Evolutionary conservation across 306 rosid genomes (phyloP).

Genomic region (Quillaja saponaria): DNA sequence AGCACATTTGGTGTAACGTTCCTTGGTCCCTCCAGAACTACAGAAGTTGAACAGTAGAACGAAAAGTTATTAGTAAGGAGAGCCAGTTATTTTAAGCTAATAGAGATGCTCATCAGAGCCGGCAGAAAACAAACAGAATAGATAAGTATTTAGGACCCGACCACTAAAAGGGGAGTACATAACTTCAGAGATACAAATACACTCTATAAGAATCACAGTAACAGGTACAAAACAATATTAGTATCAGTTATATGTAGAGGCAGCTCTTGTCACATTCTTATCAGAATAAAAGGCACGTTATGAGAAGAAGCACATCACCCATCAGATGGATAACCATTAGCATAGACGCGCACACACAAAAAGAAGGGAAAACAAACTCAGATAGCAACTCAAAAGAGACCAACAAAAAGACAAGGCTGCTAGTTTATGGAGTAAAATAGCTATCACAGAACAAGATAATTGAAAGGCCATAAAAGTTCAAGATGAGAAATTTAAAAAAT

Average conservation of each 20-base stretch:
- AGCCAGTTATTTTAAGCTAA: constrained; percentile 12
- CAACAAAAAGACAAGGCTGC: too few relatives aligned
- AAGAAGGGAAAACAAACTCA: too few relatives aligned
- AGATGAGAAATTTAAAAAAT: too few relatives aligned
- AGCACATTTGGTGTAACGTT: constrained; percentile 74
- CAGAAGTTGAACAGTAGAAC: constrained; percentile 29
- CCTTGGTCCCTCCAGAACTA: constrained; percentile 86
- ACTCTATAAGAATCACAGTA: background rate
- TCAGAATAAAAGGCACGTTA: too few relatives aligned
- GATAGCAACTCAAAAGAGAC: too few relatives aligned
- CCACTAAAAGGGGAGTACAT: constrained; percentile 20
- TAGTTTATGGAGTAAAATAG: too few relatives aligned
- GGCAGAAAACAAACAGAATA: background rate
- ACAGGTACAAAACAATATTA: constrained; percentile 16
- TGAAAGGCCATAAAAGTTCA: too few relatives aligned
- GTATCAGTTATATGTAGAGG: constrained; percentile 4
- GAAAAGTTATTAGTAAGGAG: constrained; percentile 25
- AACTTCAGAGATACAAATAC: background rate
- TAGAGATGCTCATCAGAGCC: constrained; percentile 12
- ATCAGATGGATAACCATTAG: background rate
- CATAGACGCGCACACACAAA: too few relatives aligned
- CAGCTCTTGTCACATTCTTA: background rate
- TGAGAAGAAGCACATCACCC: too few relatives aligned
- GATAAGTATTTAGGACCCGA: constrained; percentile 10
- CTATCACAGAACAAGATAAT: too few relatives aligned